Conservation (phyloP, 1,284 basidiomycete genomes). For the Sporisorium scitamineum region DNA sequence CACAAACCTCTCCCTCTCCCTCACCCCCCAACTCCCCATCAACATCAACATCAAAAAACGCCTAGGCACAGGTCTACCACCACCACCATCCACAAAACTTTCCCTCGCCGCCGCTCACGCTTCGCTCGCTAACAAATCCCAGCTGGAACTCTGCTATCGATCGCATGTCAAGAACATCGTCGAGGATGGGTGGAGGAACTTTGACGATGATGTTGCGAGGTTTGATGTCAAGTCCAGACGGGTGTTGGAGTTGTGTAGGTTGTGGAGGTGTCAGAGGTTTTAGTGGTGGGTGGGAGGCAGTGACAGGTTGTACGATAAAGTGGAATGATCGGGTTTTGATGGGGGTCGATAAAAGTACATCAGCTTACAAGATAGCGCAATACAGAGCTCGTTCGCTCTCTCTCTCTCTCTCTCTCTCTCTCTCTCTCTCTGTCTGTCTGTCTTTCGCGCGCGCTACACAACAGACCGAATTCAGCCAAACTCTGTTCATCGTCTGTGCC, state of each 20-base stretch:
- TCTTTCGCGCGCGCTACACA: too few relatives aligned
- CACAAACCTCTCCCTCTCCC: constrained; percentile 18
- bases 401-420: neutral
- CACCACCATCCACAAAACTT: neutral
- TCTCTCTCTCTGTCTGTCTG: neutral
- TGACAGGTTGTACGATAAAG: too few relatives aligned
- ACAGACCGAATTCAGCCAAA: too few relatives aligned
- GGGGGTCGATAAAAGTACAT: neutral
- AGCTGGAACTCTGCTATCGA: constrained; percentile 31
- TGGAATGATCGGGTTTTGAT: neutral
- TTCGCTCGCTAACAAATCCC: neutral
- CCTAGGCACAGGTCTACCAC: constrained; percentile 19
- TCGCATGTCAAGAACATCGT: neutral
- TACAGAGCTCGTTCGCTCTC: too few relatives aligned
- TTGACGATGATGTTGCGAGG: constrained; percentile 15
- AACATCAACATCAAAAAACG: neutral
- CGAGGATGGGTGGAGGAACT: constrained; percentile 13
- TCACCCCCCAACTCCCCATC: neutral
- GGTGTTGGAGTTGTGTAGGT: constrained; percentile 7
- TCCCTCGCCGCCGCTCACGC: constrained; percentile 13
- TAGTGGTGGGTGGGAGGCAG: too few relatives aligned
- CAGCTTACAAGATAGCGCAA: too few relatives aligned
- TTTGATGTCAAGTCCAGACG: constrained; percentile 28
- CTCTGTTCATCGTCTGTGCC: too few relatives aligned
- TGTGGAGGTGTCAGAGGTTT: constrained; percentile 5